Conservation (phyloP, 257 asterid genomes). For the Vinca minor region DNA sequence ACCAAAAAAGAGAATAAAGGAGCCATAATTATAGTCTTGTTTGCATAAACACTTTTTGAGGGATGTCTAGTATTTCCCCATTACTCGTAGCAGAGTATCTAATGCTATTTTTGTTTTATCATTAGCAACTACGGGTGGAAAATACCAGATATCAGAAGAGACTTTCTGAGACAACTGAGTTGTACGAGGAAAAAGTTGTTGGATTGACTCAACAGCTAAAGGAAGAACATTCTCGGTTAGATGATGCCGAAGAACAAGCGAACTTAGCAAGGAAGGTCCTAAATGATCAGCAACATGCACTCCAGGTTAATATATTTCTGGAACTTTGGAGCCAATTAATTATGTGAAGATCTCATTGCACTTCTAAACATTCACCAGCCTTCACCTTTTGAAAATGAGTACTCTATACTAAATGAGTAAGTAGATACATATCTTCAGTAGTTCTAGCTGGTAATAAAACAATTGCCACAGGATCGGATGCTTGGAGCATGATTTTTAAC, state of each 20-base stretch:
- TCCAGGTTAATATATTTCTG: conserved; percentile 38
- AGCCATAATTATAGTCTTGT: neutral
- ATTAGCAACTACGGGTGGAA: conserved; percentile 52
- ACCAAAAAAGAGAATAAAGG: no score
- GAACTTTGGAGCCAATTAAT: conserved; percentile 4
- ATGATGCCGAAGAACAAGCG: conserved; percentile 46
- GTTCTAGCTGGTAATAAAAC: neutral
- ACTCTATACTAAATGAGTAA: neutral
- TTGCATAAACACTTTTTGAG: neutral
- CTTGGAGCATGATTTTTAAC: neutral
- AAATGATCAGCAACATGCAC: conserved; percentile 36
- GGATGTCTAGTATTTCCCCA: neutral
- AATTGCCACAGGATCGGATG: neutral
- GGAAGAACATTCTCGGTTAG: conserved; percentile 38
- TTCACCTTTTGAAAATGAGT: neutral
- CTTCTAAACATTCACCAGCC: neutral
- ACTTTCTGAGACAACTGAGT: conserved; percentile 64
- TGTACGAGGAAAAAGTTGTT: conserved; percentile 61
- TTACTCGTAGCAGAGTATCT: conserved; percentile 16
- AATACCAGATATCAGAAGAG: conserved; percentile 45
- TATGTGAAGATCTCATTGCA: neutral
- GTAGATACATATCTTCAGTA: neutral
- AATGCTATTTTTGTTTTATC: conserved; percentile 15
- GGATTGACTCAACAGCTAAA: conserved; percentile 44
- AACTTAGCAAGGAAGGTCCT: conserved; percentile 26